Percentiles rank a stretch among this genome's conserved stretches.
phyloP scores from a whole-genome alignment of 2,329 filamentous ascomycete species.

The Aspergillus novofumigatus region DNA sequence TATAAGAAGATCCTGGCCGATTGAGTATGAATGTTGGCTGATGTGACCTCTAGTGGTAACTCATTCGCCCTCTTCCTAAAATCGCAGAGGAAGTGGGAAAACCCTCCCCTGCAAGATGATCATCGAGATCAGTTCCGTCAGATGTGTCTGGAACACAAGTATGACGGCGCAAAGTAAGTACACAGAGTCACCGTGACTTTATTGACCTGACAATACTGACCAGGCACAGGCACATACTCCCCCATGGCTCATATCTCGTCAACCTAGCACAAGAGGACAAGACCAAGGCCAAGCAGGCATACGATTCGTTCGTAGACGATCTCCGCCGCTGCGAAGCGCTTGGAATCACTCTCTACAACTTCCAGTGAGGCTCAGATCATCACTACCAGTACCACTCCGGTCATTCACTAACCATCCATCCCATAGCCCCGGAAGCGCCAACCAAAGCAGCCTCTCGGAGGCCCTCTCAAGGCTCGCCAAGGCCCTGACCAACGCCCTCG shows the following conservation, averaged over 20 bases:
- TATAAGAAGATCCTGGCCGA: background rate
- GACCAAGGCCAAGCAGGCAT: slow-evolving; percentile 79
- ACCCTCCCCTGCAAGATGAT: slow-evolving; percentile 67
- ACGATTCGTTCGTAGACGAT: slow-evolving; percentile 81
- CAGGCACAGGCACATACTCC: slow-evolving; percentile 62
- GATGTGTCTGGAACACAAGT: slow-evolving; percentile 64
- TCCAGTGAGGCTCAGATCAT: slow-evolving; percentile 55
- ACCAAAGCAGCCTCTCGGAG: slow-evolving; percentile 60
- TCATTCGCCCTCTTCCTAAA: slow-evolving; percentile 94
- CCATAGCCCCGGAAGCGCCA: slow-evolving; percentile 68
- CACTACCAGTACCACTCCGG: background rate
- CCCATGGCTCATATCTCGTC: slow-evolving; percentile 93
- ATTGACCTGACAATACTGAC: slow-evolving; percentile 5
- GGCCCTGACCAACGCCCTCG: slow-evolving; percentile 77
- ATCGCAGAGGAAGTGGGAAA: slow-evolving; percentile 91
- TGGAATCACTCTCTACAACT: slow-evolving; percentile 92
- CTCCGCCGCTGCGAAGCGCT: slow-evolving; percentile 77
- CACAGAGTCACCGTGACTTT: background rate
- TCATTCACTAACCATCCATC: slow-evolving; percentile 10
- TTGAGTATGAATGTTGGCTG: background rate
- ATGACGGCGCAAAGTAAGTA: slow-evolving; percentile 58
- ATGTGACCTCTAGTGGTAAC: slow-evolving; percentile 60
- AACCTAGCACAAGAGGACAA: slow-evolving; percentile 85
- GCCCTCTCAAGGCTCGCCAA: slow-evolving; percentile 75
- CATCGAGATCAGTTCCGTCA: slow-evolving; percentile 66